Evolutionary conservation across 192 early-diverging fungal genomes (phyloP), one percentile per base, ranked within the genome.

Genomic region (Coemansia sp.): DNA sequence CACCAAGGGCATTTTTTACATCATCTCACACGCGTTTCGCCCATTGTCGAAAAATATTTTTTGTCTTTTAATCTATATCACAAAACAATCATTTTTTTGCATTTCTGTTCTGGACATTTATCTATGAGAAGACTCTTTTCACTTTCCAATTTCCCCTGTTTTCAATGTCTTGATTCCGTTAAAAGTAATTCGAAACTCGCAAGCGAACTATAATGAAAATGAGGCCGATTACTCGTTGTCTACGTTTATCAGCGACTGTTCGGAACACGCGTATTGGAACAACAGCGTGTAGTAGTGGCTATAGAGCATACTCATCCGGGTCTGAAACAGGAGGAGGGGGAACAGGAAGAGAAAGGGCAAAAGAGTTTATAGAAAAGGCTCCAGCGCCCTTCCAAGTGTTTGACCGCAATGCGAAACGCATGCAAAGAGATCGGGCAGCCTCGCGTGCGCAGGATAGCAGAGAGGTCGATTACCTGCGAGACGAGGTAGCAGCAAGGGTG

Each of bases 401-500:
- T 81, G 86, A 98, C 77, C 88, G 94, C 48, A 65, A 75, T 1
- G 84, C 85, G 44, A 98, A 98, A 79, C 80, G 76, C 13, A 56
- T 84, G 42, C 96, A 98, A 77, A 87, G 89, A 52, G 87, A 94
- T 68, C 85, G 93, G 13, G 88, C 93, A 12, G 90, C 90, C 0
- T 62, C 74, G 5, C 73, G 92, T 70, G 49, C 57, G 49, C 66
- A 69, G 52, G 61, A 85, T 19, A 91, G 89, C 65, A 88, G 89
- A 6, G 77, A 87, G 37, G 90, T 91, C 6, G 96, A 98, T 77
- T 98, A 98, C 74, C 83, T 98, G 43, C 90, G 90, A 58, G 93
- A 98, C 80, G 95, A 96, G 64, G 86, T 95, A 13, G 96, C 96
- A 15, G 86, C 86, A 43, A 81, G 94, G 19, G 78, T 98, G 12